Conservation (phyloP, 2,329 filamentous ascomycete species). For the Apiospora pterosperma region DNA sequence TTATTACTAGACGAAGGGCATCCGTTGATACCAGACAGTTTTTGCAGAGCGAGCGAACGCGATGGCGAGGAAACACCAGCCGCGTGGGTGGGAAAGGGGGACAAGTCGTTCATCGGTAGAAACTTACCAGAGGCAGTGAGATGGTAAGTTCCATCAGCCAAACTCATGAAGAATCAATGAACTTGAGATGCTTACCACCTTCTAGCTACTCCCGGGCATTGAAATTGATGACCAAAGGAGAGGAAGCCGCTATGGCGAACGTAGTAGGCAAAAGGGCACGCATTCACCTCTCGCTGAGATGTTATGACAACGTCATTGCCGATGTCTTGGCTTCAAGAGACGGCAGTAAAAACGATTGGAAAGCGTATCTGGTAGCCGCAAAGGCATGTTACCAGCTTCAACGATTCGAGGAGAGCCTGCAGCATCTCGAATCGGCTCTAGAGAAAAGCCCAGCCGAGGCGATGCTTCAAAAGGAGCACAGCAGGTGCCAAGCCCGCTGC, state of each 20-base stretch:
- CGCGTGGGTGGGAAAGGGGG: conserved; percentile 1
- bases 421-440: neutral
- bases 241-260: conserved; percentile 15
- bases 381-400: conserved; percentile 31
- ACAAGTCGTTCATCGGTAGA: conserved; percentile 15
- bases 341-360: conserved; percentile 25
- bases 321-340: neutral
- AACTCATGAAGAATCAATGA: neutral
- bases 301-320: neutral
- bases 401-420: neutral
- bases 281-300: neutral
- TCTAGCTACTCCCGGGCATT: conserved; percentile 31
- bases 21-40: neutral
- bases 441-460: neutral
- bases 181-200: neutral
- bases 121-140: conserved; percentile 26
- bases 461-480: conserved; percentile 9
- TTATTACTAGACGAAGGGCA: neutral
- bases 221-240: conserved; percentile 14
- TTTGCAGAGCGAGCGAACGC: conserved; percentile 8
- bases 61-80: neutral
- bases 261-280: conserved; percentile 12
- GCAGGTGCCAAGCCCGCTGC: conserved; percentile 11
- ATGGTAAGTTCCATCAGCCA: conserved; percentile 21
- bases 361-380: conserved; percentile 29